Evolutionary conservation across 306 rosid species (phyloP), one percentile per base, ranked within the genome.

Genomic region (Lagenaria siceraria): DNA sequence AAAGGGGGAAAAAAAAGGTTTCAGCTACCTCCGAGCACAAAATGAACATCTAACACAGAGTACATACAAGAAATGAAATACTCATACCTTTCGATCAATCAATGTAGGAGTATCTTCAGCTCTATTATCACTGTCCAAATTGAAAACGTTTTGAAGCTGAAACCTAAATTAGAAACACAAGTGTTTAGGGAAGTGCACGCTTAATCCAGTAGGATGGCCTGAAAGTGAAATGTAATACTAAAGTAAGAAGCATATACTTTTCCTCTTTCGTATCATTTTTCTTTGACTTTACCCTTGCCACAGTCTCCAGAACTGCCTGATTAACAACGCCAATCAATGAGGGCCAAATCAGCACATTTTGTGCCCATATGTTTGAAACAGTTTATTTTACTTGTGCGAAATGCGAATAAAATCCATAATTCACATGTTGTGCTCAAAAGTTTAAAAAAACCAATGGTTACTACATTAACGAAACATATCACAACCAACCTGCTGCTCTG

Each of bases 221-320:
- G 72, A 62, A 70, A 49, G 15, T 77, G 40, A 81, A 42, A n/a
- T 51, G 61, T 73, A 73, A 52, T 52, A 73, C 48, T 77, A 4
- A 79, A 79, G 77, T 61, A 73, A 68, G 52, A 89, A 79, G 80
- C 74, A 79, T 69, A 76, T 95, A 96, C 99, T 89, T 90, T 77
- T 96, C 98, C 89, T 96, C 97, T 82, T 96, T 88, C 5, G 96
- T 96, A 54, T 92, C 99, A 79, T 96, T 96, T 87, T 96, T 96
- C 90, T 92, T 96, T 22, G 97, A 54, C 81, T 85, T 96, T 65
- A 96, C 99, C 83, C 99, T 90, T 81, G 99, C 98, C 80, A 96
- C 99, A 51, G 99, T 96, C 84, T 96, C 99, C 86, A 96, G 77
- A 84, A 90, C 93, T 54, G 99, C 99, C 98, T 96, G 91, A 82